A percentile compares a stretch with the other conserved stretches of the same genome.
Evolutionary conservation across 768 basidiomycete genomes (phyloP).

Genomic region (Kwoniella pini): DNA sequence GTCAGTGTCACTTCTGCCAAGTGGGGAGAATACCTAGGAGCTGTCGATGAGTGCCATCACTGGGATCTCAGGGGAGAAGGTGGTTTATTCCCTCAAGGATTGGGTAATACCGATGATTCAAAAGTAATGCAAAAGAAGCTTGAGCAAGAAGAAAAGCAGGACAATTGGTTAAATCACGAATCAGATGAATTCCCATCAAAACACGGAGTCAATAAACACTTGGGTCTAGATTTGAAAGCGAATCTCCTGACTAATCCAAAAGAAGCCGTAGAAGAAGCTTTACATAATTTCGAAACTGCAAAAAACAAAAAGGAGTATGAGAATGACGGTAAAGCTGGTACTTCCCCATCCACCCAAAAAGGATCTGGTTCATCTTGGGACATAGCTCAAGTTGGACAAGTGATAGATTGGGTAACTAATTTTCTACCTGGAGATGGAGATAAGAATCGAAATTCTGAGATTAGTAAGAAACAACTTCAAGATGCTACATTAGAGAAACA

Average conservation of each 20-base stretch:
- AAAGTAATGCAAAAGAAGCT: conserved; percentile 22
- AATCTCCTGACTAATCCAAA: neutral
- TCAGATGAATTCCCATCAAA: conserved; percentile 16
- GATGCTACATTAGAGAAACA: conserved; percentile 48
- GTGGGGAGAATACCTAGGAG: conserved; percentile 95
- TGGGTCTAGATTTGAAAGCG: conserved; percentile 59
- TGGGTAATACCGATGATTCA: conserved; percentile 3
- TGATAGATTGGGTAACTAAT: conserved; percentile 58
- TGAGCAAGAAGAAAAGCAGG: conserved; percentile 28
- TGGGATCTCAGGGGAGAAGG: conserved; percentile 91
- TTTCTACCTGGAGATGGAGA: conserved; percentile 57
- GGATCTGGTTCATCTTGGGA: conserved; percentile 35
- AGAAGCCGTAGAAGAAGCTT: conserved; percentile 8
- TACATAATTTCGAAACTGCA: conserved; percentile 16
- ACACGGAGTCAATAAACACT: conserved; percentile 35
- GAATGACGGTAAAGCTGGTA: conserved; percentile 28
- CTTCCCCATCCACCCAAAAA: neutral
- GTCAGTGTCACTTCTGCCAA: conserved; percentile 80
- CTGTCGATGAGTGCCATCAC: conserved; percentile 86
- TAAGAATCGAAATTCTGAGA: conserved; percentile 54
- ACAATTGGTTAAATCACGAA: conserved; percentile 21
- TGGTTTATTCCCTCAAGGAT: conserved; percentile 58
- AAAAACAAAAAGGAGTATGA: conserved; percentile 17
- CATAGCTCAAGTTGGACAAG: conserved; percentile 51
- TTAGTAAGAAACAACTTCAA: conserved; percentile 45